Evolutionary conservation across 2,329 filamentous ascomycete genomes (phyloP), one percentile per base, ranked within the genome.

Genomic region (Xylaria sp.): DNA sequence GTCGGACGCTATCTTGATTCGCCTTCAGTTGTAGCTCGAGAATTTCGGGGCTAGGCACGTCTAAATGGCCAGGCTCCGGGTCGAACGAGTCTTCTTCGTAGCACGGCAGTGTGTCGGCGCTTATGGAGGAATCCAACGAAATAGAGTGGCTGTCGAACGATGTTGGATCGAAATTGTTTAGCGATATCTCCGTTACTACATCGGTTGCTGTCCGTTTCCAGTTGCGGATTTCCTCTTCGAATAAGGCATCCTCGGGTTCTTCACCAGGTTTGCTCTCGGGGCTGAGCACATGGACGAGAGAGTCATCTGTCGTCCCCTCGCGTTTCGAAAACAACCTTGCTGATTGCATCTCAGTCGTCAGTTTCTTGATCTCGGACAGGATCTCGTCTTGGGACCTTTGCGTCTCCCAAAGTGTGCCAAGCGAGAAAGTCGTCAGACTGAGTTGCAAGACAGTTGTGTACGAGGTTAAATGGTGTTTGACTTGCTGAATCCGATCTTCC

Each of bases 201-300:
- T 66, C 62, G 20, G 67, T 60, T 22, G 63, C 67, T n/a, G 64
- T 66, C 45, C 58, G 57, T 7, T 55, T 54, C 67, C 67, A 69
- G 16, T 60, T 57, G 19, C 52, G 51, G 17, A 69, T 66, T 40
- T 65, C 63, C 18, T 57, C 57, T 13, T 60, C 54, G 2, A 68
- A 44, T 2, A 49, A 40, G 17, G 45, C 61, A 19, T 56, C 52
- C 11, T 51, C 51, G 7, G 50, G 48, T n/a, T 57, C 51, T 21
- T 62, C 57, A 8, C 52, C 55, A 9, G 34, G 40, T 43, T 46
- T 22, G n/a, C 44, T 39, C 8, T 22, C 38, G 9, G 20, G 13
- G 34, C 19, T 43, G 4, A 37, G 47, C 21, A 26, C 34, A 7
- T 11, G 46, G 11, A 34, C 38, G 45, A 37, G 39, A 20, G 19